These are phyloP conservation scores for Acanthamoeba healyi DNA, from an alignment of 208 protist species.

Conservation along the genomic window DNA sequence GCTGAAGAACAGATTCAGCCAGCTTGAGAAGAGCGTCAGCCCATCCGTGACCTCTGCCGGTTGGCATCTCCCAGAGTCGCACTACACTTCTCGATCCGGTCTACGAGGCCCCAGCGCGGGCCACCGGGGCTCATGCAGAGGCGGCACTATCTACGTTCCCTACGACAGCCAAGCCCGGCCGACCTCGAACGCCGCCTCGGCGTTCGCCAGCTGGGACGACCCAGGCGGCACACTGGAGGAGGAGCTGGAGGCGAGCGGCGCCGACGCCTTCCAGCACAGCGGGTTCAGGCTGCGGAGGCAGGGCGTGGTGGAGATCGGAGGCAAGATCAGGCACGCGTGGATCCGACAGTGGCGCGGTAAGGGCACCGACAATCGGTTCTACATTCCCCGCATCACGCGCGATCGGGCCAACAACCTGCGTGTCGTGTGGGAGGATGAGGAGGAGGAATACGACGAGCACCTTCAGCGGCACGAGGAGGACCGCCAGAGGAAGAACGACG, in stretches of 20 bases:
- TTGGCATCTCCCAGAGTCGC: background rate
- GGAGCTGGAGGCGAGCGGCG: background rate
- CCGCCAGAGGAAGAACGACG: background rate
- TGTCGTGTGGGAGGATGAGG: slow-evolving; percentile 22
- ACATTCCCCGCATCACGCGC: slow-evolving; percentile 34
- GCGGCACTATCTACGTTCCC: slow-evolving; percentile 1
- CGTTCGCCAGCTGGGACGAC: slow-evolving; percentile 18
- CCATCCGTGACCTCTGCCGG: background rate
- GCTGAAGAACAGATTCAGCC: background rate
- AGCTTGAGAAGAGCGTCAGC: background rate
- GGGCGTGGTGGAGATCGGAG: background rate
- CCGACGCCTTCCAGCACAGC: background rate
- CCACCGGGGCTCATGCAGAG: background rate
- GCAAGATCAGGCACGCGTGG: slow-evolving; percentile 32
- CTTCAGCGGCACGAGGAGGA: background rate
- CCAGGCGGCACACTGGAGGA: background rate
- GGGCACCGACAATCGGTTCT: background rate
- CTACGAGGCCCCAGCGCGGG: background rate
- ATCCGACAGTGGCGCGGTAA: background rate
- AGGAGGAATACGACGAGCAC: background rate
- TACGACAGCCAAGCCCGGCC: background rate
- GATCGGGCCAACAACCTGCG: background rate
- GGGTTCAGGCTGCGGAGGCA: background rate
- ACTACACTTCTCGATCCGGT: background rate
- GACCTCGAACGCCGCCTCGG: background rate